Conservation (phyloP, 1,284 basidiomycete species). For the Thecaphora thlaspeos region DNA sequence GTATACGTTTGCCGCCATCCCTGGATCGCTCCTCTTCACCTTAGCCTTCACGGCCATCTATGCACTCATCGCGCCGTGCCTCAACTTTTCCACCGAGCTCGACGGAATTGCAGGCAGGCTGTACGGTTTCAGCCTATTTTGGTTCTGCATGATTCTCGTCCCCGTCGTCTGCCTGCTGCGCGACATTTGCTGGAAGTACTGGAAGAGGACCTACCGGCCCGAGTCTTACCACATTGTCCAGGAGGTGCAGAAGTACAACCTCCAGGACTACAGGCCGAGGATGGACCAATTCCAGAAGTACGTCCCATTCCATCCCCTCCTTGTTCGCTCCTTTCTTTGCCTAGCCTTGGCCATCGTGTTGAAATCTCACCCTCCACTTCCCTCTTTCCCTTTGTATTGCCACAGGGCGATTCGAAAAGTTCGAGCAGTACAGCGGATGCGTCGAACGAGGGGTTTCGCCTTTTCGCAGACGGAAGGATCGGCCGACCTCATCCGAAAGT, state of each 20-base stretch:
- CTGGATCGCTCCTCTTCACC: slow-evolving; percentile 92
- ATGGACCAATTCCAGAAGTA: slow-evolving; percentile 76
- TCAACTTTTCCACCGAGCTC: slow-evolving; percentile 81
- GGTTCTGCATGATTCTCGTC: slow-evolving; percentile 82
- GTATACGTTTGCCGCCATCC: slow-evolving; percentile 81
- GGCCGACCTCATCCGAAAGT: slow-evolving; percentile 54
- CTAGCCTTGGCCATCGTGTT: not conserved
- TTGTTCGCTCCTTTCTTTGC: not conserved
- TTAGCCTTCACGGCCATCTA: slow-evolving; percentile 92
- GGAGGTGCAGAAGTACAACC: slow-evolving; percentile 86
- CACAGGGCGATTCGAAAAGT: slow-evolving; percentile 54
- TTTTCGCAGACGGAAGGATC: slow-evolving; percentile 55
- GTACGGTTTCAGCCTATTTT: slow-evolving; percentile 84
- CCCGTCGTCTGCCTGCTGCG: slow-evolving; percentile 83
- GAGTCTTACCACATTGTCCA: slow-evolving; percentile 94
- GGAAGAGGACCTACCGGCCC: slow-evolving; percentile 76
- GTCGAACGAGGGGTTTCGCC: slow-evolving; percentile 54
- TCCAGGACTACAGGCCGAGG: slow-evolving; percentile 92
- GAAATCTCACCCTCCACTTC: not conserved
- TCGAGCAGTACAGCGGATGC: slow-evolving; percentile 53
- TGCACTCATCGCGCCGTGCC: slow-evolving; percentile 76
- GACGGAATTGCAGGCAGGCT: slow-evolving; percentile 76
- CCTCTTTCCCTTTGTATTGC: not conserved
- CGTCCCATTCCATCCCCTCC: not conserved
- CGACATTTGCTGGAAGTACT: slow-evolving; percentile 63